A percentile compares a stretch with the other conserved stretches of the same genome.
Evolutionary conservation across 306 rosid species (phyloP).

Genomic region (Mimosa bimucronata): DNA sequence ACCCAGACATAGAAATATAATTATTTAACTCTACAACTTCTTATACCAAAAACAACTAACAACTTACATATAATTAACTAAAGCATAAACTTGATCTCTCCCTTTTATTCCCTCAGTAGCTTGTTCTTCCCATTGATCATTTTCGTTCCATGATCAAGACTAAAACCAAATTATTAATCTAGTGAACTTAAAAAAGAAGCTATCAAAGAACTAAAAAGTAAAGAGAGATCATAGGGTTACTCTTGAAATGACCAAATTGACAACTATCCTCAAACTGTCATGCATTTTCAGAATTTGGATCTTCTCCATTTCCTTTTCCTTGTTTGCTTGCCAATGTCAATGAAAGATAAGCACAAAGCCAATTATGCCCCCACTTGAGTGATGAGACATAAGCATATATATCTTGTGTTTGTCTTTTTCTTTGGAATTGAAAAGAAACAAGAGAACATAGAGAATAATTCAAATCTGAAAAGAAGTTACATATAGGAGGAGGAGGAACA

Average conservation of each 20-base stretch:
- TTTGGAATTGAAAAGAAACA: neutral
- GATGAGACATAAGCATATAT: too few species aligned
- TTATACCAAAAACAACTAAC: neutral
- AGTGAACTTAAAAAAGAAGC: neutral
- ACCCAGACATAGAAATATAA: neutral
- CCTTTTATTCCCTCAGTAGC: neutral
- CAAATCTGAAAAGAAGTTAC: neutral
- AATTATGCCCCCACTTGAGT: neutral
- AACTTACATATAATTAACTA: neutral
- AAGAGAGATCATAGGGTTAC: neutral
- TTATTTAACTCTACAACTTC: neutral
- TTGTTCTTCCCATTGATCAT: neutral
- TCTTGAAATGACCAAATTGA: neutral
- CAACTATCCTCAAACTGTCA: neutral
- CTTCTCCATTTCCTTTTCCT: neutral
- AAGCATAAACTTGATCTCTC: neutral
- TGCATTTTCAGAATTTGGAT: neutral
- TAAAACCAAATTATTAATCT: neutral
- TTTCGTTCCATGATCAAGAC: neutral
- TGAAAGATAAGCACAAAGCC: neutral
- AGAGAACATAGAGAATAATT: neutral
- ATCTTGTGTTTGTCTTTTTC: neutral
- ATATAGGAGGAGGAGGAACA: slow-evolving; percentile 16
- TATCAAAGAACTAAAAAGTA: neutral
- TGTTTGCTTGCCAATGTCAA: neutral